Evolutionary conservation across 108 stramenopile genomes (phyloP), one percentile per base, ranked within the genome.

Genomic region (Cyclotella kingstonii): DNA sequence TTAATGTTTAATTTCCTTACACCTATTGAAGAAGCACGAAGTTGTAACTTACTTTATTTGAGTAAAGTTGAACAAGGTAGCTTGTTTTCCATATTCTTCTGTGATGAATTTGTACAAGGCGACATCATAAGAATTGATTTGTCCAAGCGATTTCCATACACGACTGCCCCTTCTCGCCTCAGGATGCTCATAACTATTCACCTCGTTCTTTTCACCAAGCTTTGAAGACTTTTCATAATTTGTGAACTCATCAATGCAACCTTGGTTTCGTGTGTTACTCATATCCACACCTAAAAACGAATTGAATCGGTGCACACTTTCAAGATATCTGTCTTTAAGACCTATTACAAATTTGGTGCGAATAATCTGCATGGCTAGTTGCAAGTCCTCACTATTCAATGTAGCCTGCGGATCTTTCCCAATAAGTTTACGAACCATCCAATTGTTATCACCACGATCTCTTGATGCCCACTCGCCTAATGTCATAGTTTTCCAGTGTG

Each of bases 231-330:
- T 43, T 22, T 30, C 51, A 11, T 29, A 57, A 19, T 54, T 42
- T 10, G 61, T 31, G 38, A 63, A 71, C 35, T 63, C 47, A 22
- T 22, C 44, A 15, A 63, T 50, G 22, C 70, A 71, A 2, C 29
- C n/a, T 33, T 71, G 54, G 31, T 63, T 62, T 27, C 35, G 11
- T 7, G 61, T 36, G 15, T 51, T 38, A 22, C 59, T 63, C 33
- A 59, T 63, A 39, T 73, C 71, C 8, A 73, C 46, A 36, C 71
- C 71, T 0, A 73, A 42, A 5, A 64, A 50, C 29, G 57, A 14
- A 44, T 76, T 71, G 36, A 76, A 76, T 44, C 75, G 69, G 51
- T 71, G 66, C 5, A 76, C 43, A 50, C 70, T 71, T 40, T 76
- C 75, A n/a, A 66, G 30, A 11, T 71, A 71, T 33, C 55, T 31